Conservation (phyloP, 495 filamentous ascomycete genomes). For the Pseudoneurospora amorphoporcata region DNA sequence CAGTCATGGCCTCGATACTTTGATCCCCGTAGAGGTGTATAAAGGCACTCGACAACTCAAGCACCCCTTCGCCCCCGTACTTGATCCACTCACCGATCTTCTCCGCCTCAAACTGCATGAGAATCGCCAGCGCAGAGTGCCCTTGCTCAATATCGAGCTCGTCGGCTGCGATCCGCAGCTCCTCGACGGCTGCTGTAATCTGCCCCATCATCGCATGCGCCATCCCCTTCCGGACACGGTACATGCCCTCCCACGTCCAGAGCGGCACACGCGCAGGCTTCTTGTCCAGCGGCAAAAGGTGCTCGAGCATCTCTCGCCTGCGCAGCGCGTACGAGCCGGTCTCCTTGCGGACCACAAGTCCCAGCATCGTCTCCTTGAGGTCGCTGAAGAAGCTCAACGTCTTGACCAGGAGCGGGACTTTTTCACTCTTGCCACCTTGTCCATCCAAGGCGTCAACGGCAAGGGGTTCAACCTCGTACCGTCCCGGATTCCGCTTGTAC, state of each 20-base stretch:
- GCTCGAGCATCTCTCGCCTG: not conserved
- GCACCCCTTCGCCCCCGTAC: not conserved
- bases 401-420: not conserved
- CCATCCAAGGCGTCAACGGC: not conserved
- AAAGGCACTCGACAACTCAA: not conserved
- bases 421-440: not conserved
- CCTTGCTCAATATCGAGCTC: slow-evolving; percentile 20
- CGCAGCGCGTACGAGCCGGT: not conserved
- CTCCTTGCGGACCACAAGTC: not conserved
- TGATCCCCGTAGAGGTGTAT: not conserved
- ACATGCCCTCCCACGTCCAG: slow-evolving; percentile 25
- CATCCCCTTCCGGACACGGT: slow-evolving; percentile 13
- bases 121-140: slow-evolving; percentile 15
- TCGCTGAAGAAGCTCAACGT: not conserved
- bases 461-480: not conserved
- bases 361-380: not conserved
- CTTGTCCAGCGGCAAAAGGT: not conserved
- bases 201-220: slow-evolving; percentile 12
- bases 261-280: slow-evolving; percentile 2
- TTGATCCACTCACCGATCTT: slow-evolving; percentile 11
- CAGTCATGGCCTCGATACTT: not conserved
- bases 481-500: not conserved
- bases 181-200: slow-evolving; percentile 9
- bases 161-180: slow-evolving; percentile 12
- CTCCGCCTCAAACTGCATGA: slow-evolving; percentile 11